Evolutionary conservation across 169 alveolate species (phyloP).

Genomic region (Besnoitia besnoiti): DNA sequence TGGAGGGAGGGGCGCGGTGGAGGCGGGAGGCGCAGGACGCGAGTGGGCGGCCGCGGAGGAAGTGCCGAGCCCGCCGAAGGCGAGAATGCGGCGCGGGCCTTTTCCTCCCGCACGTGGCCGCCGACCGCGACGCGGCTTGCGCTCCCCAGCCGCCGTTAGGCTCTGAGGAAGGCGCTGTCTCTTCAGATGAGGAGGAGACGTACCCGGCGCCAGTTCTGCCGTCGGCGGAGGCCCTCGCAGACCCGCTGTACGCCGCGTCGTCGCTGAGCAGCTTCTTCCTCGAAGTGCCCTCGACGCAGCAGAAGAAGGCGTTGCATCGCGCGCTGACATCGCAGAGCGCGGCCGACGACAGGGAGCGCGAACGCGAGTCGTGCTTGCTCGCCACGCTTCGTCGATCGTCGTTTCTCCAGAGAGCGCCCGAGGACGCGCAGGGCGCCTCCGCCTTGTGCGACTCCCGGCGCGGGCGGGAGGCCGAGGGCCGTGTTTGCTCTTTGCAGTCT

Average conservation of each 20-base stretch:
- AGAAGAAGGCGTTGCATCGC: background rate
- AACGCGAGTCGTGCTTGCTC: background rate
- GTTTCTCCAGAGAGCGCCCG: background rate
- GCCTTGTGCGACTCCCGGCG: background rate
- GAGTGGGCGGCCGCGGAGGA: background rate
- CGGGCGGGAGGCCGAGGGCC: no score
- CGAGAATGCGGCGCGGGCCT: background rate
- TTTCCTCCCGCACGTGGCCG: background rate
- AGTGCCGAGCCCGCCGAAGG: background rate
- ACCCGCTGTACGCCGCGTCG: background rate
- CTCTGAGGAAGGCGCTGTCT: background rate
- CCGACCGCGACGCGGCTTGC: background rate
- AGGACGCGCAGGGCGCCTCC: background rate
- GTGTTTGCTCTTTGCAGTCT: no score
- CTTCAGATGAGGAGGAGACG: background rate
- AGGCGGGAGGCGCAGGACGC: background rate
- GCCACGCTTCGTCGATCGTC: constrained; percentile 1
- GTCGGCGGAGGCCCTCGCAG: background rate
- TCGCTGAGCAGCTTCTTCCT: constrained; percentile 5
- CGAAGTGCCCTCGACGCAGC: background rate
- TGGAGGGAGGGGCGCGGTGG: background rate
- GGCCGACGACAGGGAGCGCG: background rate
- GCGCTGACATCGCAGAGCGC: background rate
- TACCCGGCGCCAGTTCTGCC: background rate
- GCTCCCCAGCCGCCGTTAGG: background rate